These are phyloP conservation scores for Fremontodendron californicum DNA, from an alignment of 345 rosid genomes.

Conservation along the genomic window DNA sequence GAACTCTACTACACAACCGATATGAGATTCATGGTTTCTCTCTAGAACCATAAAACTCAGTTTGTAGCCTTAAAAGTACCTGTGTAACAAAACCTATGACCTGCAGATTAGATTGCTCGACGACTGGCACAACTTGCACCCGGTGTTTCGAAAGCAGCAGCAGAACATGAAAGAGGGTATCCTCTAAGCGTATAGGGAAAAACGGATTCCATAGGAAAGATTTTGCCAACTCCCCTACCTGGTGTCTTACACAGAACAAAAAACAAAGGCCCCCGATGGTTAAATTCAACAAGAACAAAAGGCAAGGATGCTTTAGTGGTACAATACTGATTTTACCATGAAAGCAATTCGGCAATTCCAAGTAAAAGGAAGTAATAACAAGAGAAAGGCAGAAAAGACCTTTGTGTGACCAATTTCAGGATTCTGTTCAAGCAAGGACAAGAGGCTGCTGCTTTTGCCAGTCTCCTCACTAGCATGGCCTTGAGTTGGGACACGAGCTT, in stretches of 20 bases:
- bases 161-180: slow-evolving; percentile 41
- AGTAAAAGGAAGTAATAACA: not conserved
- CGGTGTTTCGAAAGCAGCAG: slow-evolving; percentile 39
- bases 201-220: slow-evolving; percentile 42
- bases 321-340: not conserved
- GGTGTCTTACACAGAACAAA: not conserved
- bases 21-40: too few relatives aligned
- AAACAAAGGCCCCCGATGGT: not conserved
- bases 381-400: slow-evolving; percentile 6
- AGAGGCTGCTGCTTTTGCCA: slow-evolving; percentile 17
- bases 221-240: slow-evolving; percentile 43
- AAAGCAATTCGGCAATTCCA: not conserved
- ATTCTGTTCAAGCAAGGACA: slow-evolving; percentile 33
- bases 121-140: slow-evolving; percentile 35
- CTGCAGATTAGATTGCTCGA: slow-evolving; percentile 5
- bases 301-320: not conserved
- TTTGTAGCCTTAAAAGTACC: not conserved
- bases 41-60: too few relatives aligned
- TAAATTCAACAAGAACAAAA: not conserved
- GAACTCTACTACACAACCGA: too few relatives aligned
- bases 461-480: slow-evolving; percentile 6
- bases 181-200: slow-evolving; percentile 36
- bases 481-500: not conserved
- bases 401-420: slow-evolving; percentile 31
- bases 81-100: slow-evolving; percentile 8